Evolutionary conservation across 2,329 filamentous ascomycete genomes (phyloP).

Genomic region (Orbilia quercus): DNA sequence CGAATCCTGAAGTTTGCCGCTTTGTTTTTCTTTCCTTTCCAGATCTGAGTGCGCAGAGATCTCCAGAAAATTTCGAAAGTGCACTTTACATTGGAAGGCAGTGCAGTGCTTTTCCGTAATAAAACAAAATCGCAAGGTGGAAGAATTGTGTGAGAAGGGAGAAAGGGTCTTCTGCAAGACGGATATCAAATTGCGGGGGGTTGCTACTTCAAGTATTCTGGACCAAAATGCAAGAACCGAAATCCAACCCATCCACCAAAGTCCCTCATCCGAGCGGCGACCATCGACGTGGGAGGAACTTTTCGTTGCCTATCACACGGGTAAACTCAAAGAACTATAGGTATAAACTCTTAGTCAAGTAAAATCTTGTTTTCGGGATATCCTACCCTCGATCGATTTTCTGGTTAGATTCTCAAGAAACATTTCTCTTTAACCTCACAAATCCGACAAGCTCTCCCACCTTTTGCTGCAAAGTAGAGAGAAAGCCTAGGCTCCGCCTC

Average conservation of each 20-base stretch:
- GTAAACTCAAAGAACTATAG: background rate
- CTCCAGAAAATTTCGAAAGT: background rate
- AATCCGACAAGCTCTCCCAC: conserved; percentile 1
- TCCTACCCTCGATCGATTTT: conserved; percentile 3
- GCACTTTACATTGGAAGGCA: conserved; percentile 35
- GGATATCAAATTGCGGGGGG: background rate
- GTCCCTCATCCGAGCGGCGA: conserved; percentile 50
- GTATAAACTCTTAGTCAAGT: background rate
- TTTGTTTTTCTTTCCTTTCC: background rate
- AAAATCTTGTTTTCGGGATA: conserved; percentile 1
- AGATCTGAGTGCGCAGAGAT: background rate
- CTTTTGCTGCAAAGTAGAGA: conserved; percentile 7
- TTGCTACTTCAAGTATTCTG: conserved; percentile 20
- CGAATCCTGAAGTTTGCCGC: background rate
- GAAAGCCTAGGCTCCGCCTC: conserved; percentile 41
- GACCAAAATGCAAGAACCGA: conserved; percentile 38
- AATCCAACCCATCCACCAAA: conserved; percentile 1
- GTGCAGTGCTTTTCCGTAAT: conserved; percentile 14
- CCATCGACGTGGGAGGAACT: background rate
- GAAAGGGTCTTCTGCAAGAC: background rate
- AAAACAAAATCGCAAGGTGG: conserved; percentile 15
- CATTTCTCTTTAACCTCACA: conserved; percentile 7
- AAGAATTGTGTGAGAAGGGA: conserved; percentile 14
- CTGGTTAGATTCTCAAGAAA: background rate
- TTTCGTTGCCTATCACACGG: conserved; percentile 17